Percentiles rank a stretch among this genome's conserved stretches.
These are phyloP conservation scores for Chaetothyriales sp. DNA, from an alignment of 2,329 filamentous ascomycete species.

Conservation along the genomic window DNA sequence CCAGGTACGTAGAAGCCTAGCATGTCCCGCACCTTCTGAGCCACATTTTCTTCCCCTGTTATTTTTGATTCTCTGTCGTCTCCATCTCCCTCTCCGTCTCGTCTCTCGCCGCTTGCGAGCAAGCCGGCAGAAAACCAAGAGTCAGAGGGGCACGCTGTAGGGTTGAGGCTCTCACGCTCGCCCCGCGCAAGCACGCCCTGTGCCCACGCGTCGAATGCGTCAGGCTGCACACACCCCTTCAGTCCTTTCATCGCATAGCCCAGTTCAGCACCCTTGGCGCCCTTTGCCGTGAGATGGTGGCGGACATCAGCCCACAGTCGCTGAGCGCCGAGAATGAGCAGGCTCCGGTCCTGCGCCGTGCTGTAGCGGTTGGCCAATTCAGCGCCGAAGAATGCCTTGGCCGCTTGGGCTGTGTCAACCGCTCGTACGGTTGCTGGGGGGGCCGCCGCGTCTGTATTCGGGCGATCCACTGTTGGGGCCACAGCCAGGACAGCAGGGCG, in stretches of 20 bases:
- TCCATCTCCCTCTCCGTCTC: too few species aligned
- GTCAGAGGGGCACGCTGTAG: neutral
- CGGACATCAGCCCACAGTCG: slow-evolving; percentile 13
- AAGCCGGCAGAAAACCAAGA: neutral
- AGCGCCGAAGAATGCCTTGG: slow-evolving; percentile 12
- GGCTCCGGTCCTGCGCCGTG: slow-evolving; percentile 1
- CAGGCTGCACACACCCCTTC: slow-evolving; percentile 4
- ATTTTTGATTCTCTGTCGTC: neutral
- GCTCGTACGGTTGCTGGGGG: neutral
- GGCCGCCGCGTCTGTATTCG: neutral
- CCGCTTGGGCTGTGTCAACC: slow-evolving; percentile 8
- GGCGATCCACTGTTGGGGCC: neutral
- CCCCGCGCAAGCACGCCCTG: neutral
- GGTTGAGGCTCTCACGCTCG: neutral
- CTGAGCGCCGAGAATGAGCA: slow-evolving; percentile 3
- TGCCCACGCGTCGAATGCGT: neutral
- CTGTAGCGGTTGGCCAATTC: slow-evolving; percentile 7
- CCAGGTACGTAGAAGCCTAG: neutral
- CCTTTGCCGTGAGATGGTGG: slow-evolving; percentile 3
- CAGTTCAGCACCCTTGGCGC: slow-evolving; percentile 1
- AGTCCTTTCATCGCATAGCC: slow-evolving; percentile 10
- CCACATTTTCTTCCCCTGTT: too few species aligned
- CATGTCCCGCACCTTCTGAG: neutral
- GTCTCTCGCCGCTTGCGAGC: too few species aligned
- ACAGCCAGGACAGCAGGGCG: neutral